These are phyloP conservation scores for Hortaea sp. DNA, from an alignment of 2,329 filamentous ascomycete genomes.

Conservation along the genomic window DNA sequence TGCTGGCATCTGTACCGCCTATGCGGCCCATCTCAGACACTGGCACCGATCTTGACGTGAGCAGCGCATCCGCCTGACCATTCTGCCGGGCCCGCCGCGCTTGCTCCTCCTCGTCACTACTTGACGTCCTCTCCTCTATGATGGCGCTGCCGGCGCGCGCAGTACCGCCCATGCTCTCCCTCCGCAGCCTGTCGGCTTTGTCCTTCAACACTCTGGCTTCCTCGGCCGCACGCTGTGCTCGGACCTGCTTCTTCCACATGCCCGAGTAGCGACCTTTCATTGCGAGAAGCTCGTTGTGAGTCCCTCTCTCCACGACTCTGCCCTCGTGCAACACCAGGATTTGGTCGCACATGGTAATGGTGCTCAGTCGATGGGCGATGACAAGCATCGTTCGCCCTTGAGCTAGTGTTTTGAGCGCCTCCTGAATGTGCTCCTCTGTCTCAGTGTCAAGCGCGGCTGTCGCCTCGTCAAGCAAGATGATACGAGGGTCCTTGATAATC, in stretches of 20 bases:
- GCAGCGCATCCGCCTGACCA: conserved; percentile 14
- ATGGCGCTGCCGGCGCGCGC: conserved; percentile 9
- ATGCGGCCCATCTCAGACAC: too few relatives aligned
- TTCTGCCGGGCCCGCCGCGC: conserved; percentile 2
- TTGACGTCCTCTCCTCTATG: conserved; percentile 27
- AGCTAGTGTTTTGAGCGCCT: conserved; percentile 70
- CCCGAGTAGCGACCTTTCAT: conserved; percentile 36
- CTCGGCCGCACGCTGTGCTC: conserved; percentile 39
- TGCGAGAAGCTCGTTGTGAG: conserved; percentile 41
- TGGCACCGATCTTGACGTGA: too few relatives aligned
- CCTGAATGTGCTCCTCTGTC: conserved; percentile 87
- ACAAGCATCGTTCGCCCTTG: conserved; percentile 85
- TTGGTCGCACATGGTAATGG: conserved; percentile 46
- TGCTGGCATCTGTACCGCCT: too few relatives aligned
- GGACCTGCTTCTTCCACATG: conserved; percentile 46
- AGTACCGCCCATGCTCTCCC: conserved; percentile 38
- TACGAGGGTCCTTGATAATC: conserved; percentile 81
- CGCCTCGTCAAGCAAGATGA: conserved; percentile 88
- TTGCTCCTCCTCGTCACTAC: conserved; percentile 28
- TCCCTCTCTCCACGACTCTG: conserved; percentile 41
- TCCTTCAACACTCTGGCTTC: conserved; percentile 40
- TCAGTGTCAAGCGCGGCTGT: conserved; percentile 86
- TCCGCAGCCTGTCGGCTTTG: conserved; percentile 38
- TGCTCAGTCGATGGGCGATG: conserved; percentile 65
- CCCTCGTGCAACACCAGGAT: conserved; percentile 47